Evolutionary conservation across 805 yeast genomes (phyloP).

Genomic region (Lipomyces mesembrius): DNA sequence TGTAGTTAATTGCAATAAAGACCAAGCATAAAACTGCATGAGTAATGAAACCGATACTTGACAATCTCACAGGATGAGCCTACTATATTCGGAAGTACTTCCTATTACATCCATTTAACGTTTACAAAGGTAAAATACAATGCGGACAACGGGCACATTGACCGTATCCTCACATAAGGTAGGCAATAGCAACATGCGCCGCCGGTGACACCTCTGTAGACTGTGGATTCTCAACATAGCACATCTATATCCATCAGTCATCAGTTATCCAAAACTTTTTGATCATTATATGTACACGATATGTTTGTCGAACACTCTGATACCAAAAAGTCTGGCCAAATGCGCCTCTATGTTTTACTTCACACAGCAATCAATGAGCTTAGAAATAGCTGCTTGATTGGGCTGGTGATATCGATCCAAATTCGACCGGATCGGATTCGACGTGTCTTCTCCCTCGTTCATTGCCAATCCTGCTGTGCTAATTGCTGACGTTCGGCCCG

Average conservation of each 20-base stretch:
- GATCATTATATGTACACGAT: not conserved
- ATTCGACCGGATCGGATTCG: constrained; percentile 9
- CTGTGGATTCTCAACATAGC: not conserved
- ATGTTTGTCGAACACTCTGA: not conserved
- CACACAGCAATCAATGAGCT: not conserved
- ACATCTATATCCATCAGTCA: not conserved
- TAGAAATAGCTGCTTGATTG: constrained; percentile 9
- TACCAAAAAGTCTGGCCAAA: not conserved
- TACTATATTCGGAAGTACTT: not conserved
- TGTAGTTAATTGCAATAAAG: too few species aligned
- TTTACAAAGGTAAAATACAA: not conserved
- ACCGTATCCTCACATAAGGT: not conserved
- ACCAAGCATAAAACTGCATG: too few species aligned
- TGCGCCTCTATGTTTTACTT: not conserved
- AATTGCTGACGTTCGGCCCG: not conserved
- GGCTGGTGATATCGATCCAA: constrained; percentile 7
- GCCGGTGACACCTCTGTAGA: not conserved
- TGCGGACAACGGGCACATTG: not conserved
- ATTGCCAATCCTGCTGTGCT: not conserved
- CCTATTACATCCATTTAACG: too few species aligned
- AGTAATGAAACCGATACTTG: too few species aligned
- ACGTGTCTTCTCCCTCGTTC: constrained; percentile 5
- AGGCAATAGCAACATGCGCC: not conserved
- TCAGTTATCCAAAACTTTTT: not conserved
- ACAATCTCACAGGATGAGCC: too few species aligned